phyloP scores from a whole-genome alignment of 2,329 filamentous ascomycete species.

The Cladophialophora chaetospira region DNA sequence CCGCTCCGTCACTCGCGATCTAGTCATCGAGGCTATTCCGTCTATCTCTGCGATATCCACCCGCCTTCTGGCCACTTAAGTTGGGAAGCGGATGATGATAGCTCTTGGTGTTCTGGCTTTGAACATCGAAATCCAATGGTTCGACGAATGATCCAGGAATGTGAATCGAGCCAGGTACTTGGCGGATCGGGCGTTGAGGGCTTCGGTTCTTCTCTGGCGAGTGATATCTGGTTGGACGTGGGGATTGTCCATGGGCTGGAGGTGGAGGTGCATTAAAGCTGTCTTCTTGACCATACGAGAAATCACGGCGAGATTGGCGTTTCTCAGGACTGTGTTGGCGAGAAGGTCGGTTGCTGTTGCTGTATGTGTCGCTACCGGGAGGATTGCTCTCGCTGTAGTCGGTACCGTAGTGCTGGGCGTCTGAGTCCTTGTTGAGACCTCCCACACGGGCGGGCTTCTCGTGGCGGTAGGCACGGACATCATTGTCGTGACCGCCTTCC shows the following conservation, averaged over 20 bases:
- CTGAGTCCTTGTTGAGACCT: slow-evolving; percentile 79
- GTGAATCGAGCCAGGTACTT: slow-evolving; percentile 45
- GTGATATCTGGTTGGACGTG: slow-evolving; percentile 24
- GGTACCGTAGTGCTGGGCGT: slow-evolving; percentile 81
- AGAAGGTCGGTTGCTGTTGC: slow-evolving; percentile 38
- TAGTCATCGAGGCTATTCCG: slow-evolving; percentile 32
- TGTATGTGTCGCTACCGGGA: slow-evolving; percentile 35
- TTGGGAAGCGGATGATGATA: slow-evolving; percentile 62
- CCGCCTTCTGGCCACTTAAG: slow-evolving; percentile 36
- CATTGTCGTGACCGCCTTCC: slow-evolving; percentile 64
- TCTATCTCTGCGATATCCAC: slow-evolving; percentile 31
- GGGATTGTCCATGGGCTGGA: slow-evolving; percentile 11
- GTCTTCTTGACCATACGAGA: slow-evolving; percentile 31
- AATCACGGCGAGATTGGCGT: slow-evolving; percentile 30
- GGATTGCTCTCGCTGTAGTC: slow-evolving; percentile 65
- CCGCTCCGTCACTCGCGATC: too few species aligned
- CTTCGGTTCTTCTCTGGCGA: slow-evolving; percentile 25
- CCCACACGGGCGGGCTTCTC: slow-evolving; percentile 86
- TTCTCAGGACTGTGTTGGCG: slow-evolving; percentile 27
- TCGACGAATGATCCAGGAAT: slow-evolving; percentile 29
- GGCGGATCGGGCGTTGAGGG: slow-evolving; percentile 26
- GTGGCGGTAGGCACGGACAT: slow-evolving; percentile 80
- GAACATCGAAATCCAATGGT: slow-evolving; percentile 46
- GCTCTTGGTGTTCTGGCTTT: slow-evolving; percentile 49
- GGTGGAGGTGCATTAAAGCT: slow-evolving; percentile 25